Evolutionary conservation across 805 yeast species (phyloP), one percentile per base, ranked within the genome.

Genomic region (Starmerella bombicola): DNA sequence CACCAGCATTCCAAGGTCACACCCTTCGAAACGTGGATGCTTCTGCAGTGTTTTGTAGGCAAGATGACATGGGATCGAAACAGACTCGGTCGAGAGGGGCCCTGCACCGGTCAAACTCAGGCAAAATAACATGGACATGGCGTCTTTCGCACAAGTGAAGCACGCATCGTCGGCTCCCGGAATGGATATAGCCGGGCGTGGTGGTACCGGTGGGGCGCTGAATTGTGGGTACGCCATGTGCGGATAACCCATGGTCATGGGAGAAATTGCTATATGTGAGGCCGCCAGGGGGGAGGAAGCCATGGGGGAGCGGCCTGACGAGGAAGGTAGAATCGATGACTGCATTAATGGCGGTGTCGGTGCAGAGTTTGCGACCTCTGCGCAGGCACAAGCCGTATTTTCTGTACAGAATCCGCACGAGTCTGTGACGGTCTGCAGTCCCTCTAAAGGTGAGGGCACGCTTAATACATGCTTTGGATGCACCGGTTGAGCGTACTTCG

Each of bases 321-420:
- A n/a, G n/a, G n/a, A n/a, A n/a, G n/a, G n/a, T n/a, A n/a, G n/a
- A n/a, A 8, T 26, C 24, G 26, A 32, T 8, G 36, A 3, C 35
- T 5, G 10, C 19, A 17, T 19, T 26, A 19, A 33, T 21, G 29
- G 22, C 25, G 28, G 23, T 22, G 37, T 23, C 17, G 34, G 31
- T 17, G 31, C 35, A 24, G 67, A 68, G 26, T 70, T 79, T 51
- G 82, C 45, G 12, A 38, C 40, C 24, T 40, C 94, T 26, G 86
- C 70, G 56, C 96, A 85, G 1, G 85, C 82, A 60, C 96, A 85
- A 2, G 93, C 83, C 0, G 93, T 74, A 50, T 75, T 85, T 51
- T 80, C 93, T 0, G 93, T 74, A 53, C 96, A 85, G 59, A 85
- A 84, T 0, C 96, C 96, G 60, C 96, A 85, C 40, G 78, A 74